Evolutionary conservation across 2,329 filamentous ascomycete genomes (phyloP), one percentile per base, ranked within the genome.

Genomic region (Calonectria pauciramosa): DNA sequence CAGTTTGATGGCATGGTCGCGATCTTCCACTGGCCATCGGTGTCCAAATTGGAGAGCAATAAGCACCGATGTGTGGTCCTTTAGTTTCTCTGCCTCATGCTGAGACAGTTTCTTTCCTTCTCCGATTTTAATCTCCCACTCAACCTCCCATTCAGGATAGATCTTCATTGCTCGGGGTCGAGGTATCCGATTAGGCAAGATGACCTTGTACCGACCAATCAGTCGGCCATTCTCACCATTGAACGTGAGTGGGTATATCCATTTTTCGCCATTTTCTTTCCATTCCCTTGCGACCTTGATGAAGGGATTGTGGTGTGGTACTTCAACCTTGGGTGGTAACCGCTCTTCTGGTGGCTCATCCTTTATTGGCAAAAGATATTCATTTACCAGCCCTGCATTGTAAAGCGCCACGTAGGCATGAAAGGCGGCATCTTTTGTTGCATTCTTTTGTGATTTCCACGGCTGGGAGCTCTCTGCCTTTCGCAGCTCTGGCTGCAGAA

Each of bases 371-470:
- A 98, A 87, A 0, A 98, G 85, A 79, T 98, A 89, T 18, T 97
- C 91, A 75, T 95, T 96, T 1, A 99, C 84, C 7, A 98, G 86
- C 0, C 94, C 93, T 32, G 90, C 93, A 10, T 90, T 79, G 81
- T 96, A 92, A 0, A 99, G 87, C 7, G 88, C 88, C 28, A 91
- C 85, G 81, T 96, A 98, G 1, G 96, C 94, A 80, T 95, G 91
- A 75, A 98, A 97, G 0, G 95, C 94, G 1, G 94, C 95, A 83
- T 98, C 96, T 81, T 94, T 95, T 78, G 88, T 92, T 0, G 96
- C 95, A 78, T 91, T 92, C 72, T 88, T 90, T 80, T 97, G 93
- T 0, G 92, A 94, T 14, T 78, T 84, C 96, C 96, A 98, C n/a
- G 83, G 63, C 0, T 52, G 71, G 14, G 75, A 70, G 20, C 84